These are phyloP conservation scores for Agastache rugosa DNA, from an alignment of 257 asterid genomes.

Conservation along the genomic window DNA sequence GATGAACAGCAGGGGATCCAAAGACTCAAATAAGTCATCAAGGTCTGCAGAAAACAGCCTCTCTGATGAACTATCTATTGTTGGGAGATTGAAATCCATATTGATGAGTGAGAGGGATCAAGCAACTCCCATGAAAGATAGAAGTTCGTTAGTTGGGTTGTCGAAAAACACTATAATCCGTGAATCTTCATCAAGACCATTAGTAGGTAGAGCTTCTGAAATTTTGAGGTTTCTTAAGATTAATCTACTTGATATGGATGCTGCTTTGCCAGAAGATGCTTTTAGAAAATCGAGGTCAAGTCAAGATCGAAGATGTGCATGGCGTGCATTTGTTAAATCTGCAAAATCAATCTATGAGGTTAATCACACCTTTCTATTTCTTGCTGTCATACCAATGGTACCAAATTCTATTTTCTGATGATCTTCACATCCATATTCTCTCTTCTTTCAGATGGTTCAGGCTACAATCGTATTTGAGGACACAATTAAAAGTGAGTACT, in stretches of 20 bases:
- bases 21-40: slow-evolving; percentile 35
- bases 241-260: slow-evolving; percentile 86
- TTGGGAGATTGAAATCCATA: slow-evolving; percentile 48
- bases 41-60: slow-evolving; percentile 42
- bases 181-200: slow-evolving; percentile 65
- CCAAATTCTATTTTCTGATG: slow-evolving; percentile 14
- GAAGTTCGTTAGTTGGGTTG: slow-evolving; percentile 45
- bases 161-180: slow-evolving; percentile 53
- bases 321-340: slow-evolving; percentile 88
- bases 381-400: not conserved
- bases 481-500: slow-evolving; percentile 64
- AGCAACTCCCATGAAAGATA: slow-evolving; percentile 47
- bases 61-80: slow-evolving; percentile 42
- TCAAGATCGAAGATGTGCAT: slow-evolving; percentile 63
- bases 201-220: slow-evolving; percentile 70
- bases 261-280: slow-evolving; percentile 82
- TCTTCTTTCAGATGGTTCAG: slow-evolving; percentile 77
- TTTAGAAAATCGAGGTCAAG: slow-evolving; percentile 69
- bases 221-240: slow-evolving; percentile 69
- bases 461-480: slow-evolving; percentile 80
- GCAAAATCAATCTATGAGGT: slow-evolving; percentile 82
- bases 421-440: slow-evolving; percentile 3
- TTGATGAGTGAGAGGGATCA: slow-evolving; percentile 44
- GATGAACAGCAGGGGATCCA: slow-evolving; percentile 33
- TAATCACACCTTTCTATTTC: slow-evolving; percentile 36